These are phyloP conservation scores for Berberis thunbergii DNA, from an alignment of 164 flowering plant species.

Conservation along the genomic window DNA sequence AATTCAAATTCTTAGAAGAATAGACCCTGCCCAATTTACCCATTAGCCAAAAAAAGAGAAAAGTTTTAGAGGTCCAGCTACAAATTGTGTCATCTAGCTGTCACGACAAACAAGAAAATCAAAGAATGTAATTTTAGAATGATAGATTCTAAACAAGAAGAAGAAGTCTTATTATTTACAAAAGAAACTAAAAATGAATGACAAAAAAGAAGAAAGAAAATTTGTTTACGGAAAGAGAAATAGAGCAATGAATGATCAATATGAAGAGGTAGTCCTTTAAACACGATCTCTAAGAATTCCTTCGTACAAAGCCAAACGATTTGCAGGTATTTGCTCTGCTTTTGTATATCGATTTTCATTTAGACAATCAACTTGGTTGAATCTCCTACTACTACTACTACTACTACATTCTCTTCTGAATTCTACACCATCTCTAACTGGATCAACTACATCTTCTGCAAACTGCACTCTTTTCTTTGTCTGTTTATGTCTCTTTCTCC, in stretches of 20 bases:
- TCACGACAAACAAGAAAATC: no score
- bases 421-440: conserved; percentile 5
- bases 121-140: no score
- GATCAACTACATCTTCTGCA: conserved; percentile 10
- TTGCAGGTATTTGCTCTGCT: conserved; percentile 5
- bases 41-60: no score
- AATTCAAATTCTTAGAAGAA: no score
- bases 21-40: no score
- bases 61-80: no score
- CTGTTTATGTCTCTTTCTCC: conserved; percentile 6
- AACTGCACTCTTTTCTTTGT: conserved; percentile 7
- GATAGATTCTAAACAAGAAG: background rate
- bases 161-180: background rate
- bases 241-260: background rate
- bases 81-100: no score
- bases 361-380: background rate
- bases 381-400: background rate
- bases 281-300: conserved; percentile 12
- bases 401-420: conserved; percentile 2
- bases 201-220: background rate
- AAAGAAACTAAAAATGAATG: background rate
- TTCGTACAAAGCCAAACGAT: conserved; percentile 12
- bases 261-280: conserved; percentile 5
- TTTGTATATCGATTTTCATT: background rate
- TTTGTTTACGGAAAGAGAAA: no score